Conservation (phyloP, 1,284 basidiomycete species). For the Neonothopanus nambi region DNA sequence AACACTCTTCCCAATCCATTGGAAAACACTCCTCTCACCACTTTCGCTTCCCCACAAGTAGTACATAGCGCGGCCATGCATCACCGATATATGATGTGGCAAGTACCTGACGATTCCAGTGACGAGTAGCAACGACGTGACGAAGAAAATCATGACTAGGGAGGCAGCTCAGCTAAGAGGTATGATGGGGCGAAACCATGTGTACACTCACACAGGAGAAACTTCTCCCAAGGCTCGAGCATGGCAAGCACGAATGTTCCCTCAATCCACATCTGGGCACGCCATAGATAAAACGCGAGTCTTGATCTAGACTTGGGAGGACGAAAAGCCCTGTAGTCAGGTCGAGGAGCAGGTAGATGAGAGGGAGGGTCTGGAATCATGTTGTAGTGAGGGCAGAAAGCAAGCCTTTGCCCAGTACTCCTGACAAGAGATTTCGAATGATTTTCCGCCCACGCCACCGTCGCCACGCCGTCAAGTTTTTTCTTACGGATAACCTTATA, state of each 20-base stretch:
- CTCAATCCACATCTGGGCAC: conserved; percentile 50
- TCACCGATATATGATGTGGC: conserved; percentile 38
- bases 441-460: too few species aligned
- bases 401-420: too few species aligned
- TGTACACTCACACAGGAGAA: conserved; percentile 46
- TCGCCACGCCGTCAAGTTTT: too few species aligned
- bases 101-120: conserved; percentile 39
- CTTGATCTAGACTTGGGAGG: conserved; percentile 32
- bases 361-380: conserved; percentile 12
- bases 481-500: too few species aligned
- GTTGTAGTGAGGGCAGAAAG: not conserved
- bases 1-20: conserved; percentile 27
- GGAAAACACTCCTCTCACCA: conserved; percentile 26
- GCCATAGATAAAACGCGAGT: conserved; percentile 44
- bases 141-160: conserved; percentile 34
- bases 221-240: conserved; percentile 62
- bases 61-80: conserved; percentile 40
- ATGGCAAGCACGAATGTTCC: conserved; percentile 52
- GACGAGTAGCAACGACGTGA: conserved; percentile 33
- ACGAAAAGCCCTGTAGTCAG: conserved; percentile 24
- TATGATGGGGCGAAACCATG: not conserved
- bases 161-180: not conserved
- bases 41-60: conserved; percentile 40
- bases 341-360: conserved; percentile 17
- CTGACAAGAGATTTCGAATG: too few species aligned